These are phyloP conservation scores for Ganoderma multipileum DNA, from an alignment of 1,284 basidiomycete genomes.

Conservation along the genomic window DNA sequence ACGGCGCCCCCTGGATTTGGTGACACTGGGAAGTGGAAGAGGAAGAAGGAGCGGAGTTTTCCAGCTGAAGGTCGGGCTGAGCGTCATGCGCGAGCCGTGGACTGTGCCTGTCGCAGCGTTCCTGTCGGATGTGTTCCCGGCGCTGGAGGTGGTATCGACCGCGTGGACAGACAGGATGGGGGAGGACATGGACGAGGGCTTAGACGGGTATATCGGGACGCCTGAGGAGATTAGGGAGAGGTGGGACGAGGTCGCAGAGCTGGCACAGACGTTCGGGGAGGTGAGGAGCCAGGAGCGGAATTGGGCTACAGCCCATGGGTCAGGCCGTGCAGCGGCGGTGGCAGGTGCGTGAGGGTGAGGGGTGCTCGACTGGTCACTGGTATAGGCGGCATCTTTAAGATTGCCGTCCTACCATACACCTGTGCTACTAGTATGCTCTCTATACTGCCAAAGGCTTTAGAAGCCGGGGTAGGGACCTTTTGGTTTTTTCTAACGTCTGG, in stretches of 20 bases:
- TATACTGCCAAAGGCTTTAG: too few species aligned
- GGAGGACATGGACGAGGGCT: not conserved
- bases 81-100: not conserved
- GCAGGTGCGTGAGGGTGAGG: not conserved
- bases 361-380: too few species aligned
- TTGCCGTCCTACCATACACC: not conserved
- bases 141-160: not conserved
- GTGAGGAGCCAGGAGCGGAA: not conserved
- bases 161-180: not conserved
- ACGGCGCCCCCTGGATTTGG: not conserved
- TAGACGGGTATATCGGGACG: not conserved
- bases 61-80: constrained; percentile 1
- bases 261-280: too few species aligned
- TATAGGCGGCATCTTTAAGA: not conserved
- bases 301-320: not conserved
- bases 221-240: not conserved
- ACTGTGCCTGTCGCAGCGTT: not conserved
- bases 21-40: too few species aligned
- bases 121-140: constrained; percentile 7
- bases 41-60: not conserved
- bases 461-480: too few species aligned
- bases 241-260: not conserved
- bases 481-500: too few species aligned
- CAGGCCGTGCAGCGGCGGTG: not conserved
- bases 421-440: too few species aligned